phyloP scores from a whole-genome alignment of 2,329 filamentous ascomycete genomes.

The Fusarium sp. region DNA sequence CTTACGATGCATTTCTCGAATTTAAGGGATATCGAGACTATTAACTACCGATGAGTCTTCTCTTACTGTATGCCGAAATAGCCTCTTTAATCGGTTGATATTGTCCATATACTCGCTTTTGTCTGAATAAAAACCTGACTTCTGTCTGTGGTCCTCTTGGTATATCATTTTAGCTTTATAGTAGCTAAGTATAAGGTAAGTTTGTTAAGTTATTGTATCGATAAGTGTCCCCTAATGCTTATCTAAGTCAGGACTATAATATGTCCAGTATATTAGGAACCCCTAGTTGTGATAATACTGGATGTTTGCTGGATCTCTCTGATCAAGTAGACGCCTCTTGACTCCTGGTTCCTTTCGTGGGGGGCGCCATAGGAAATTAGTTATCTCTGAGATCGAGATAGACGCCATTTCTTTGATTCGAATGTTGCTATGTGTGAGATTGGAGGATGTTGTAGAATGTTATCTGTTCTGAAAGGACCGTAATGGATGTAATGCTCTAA shows the following conservation, averaged over 20 bases:
- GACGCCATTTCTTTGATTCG: no score
- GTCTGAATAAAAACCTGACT: neutral
- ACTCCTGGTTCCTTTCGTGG: neutral
- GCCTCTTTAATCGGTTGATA: neutral
- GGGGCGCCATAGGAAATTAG: neutral
- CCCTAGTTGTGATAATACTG: neutral
- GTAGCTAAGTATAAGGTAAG: neutral
- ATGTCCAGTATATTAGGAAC: neutral
- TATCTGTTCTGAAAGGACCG: no score
- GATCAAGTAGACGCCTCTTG: neutral
- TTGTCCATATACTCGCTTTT: neutral
- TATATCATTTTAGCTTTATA: neutral
- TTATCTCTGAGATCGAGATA: neutral
- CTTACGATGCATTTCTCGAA: neutral
- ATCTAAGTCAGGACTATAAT: neutral
- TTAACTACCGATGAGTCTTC: neutral
- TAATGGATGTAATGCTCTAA: no score
- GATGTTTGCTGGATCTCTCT: neutral
- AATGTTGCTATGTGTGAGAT: no score
- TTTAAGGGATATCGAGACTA: neutral
- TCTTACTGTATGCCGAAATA: neutral
- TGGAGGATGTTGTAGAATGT: no score
- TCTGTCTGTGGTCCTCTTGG: neutral
- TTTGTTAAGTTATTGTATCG: neutral
- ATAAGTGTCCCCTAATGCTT: neutral